These are phyloP conservation scores for Geotrichum aggregatum DNA, from an alignment of 1,139 yeast species.

Conservation along the genomic window DNA sequence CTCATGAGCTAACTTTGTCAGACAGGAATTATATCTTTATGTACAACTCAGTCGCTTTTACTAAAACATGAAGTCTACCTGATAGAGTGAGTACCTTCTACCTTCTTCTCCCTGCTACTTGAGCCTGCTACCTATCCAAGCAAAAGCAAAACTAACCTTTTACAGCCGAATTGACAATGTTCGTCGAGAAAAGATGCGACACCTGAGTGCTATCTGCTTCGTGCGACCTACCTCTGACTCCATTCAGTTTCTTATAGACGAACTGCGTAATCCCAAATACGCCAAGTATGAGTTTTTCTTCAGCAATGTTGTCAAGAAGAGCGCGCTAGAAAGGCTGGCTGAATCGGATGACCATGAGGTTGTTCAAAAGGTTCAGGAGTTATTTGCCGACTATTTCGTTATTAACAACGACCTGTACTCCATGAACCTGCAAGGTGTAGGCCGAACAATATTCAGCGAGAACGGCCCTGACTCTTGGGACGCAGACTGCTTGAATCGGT, in stretches of 20 bases:
- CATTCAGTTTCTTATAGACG: conserved; percentile 56
- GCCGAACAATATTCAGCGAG: conserved; percentile 29
- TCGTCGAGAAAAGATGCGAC: conserved; percentile 72
- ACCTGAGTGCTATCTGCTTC: conserved; percentile 75
- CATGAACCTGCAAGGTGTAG: conserved; percentile 38
- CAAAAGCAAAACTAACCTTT: background rate
- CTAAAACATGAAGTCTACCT: conserved; percentile 77
- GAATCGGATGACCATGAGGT: conserved; percentile 85
- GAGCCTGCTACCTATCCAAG: too few species aligned
- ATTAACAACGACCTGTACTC: conserved; percentile 66
- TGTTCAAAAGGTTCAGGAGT: conserved; percentile 68
- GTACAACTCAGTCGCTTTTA: conserved; percentile 80
- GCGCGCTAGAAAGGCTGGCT: conserved; percentile 78
- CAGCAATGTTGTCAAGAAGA: conserved; percentile 68
- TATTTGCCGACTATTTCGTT: conserved; percentile 78
- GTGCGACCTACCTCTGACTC: conserved; percentile 69
- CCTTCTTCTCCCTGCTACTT: too few species aligned
- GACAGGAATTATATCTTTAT: conserved; percentile 76
- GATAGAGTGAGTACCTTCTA: conserved; percentile 54
- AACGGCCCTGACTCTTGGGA: conserved; percentile 45
- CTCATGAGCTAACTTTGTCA: conserved; percentile 17
- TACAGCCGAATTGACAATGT: conserved; percentile 51
- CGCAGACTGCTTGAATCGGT: conserved; percentile 46
- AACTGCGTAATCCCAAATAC: conserved; percentile 74
- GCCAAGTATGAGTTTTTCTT: conserved; percentile 70